A percentile compares a stretch with the other conserved stretches of the same genome.
Evolutionary conservation across 305 asterid species (phyloP).

Genomic region (Solanum hybrid): DNA sequence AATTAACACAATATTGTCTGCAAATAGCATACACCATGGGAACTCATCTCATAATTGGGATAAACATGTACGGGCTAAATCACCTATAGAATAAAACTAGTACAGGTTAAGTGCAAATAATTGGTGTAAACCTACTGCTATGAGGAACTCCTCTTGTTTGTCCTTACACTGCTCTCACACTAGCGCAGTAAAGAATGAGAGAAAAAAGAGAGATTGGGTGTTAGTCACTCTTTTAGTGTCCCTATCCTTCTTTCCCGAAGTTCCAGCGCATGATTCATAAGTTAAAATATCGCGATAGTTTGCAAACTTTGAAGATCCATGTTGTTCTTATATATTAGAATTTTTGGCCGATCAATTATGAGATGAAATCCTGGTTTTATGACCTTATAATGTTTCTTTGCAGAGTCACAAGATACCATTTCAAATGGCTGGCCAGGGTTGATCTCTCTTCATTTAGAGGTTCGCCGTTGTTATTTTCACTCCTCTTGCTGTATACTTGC

Average conservation of each 20-base stretch:
- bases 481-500: background rate
- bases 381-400: conserved; percentile 1
- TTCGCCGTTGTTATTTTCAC: conserved; percentile 23
- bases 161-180: background rate
- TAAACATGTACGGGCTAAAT: background rate
- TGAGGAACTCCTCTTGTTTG: background rate
- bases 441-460: conserved; percentile 75
- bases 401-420: conserved; percentile 71
- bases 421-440: conserved; percentile 89
- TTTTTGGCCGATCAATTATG: background rate
- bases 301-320: background rate
- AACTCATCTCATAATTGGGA: background rate
- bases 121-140: background rate
- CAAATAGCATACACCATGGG: background rate
- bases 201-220: background rate
- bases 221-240: background rate
- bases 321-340: background rate
- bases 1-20: background rate
- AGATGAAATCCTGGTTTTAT: background rate
- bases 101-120: background rate
- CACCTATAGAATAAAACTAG: background rate
- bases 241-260: background rate
- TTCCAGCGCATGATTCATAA: background rate
- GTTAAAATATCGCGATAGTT: background rate
- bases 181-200: background rate